Base-by-base conservation (phyloP, 192 early-diverging fungal genomes). In the Radiomyces spectabilis region DNA sequence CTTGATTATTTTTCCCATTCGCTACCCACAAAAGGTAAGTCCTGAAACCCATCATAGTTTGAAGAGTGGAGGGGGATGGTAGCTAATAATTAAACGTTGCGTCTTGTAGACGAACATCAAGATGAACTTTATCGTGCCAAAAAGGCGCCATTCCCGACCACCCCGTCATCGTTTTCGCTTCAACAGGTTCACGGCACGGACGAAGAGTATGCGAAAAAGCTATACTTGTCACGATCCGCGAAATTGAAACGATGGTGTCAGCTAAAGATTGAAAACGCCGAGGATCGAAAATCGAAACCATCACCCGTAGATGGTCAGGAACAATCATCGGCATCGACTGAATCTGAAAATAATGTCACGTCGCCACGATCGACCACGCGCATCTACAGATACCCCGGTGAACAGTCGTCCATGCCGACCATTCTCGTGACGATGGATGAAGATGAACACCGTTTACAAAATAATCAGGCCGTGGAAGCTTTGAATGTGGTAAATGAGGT, bases 161-260 rank as follows among this genome's bases (percentile, higher is more conserved):
- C 46, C 15, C 15, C 46, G 10, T 48, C 46, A 9, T 27, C 30
- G 0, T 21, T 4, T 12, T 48, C 46, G 5, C 5, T 48, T 21
- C 46, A 27, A 5, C 46, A 48, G 5, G 34, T 29, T 12, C 1
- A 25, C 32, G 44, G 46, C 9, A 41, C 57, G 10, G 57, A 54
- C 4, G 44, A 62, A 34, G 60, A 62, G n/a, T 62, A 62, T 35
- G 51, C 44, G 1, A 46, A 48, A 40, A 54, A 47, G 25, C 22
- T 62, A 13, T 62, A 48, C 33, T 25, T 62, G 37, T 62, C 60
- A 27, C 43, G 60, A 25, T 55, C 60, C 18, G 60, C 60, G n/a
- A 62, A 62, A 33, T 30, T 62, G 2, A 45, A 27, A 29, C 25
- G 60, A n/a, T 62, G 60, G 60, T 55, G 60, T 19, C 37, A 38